Conservation (phyloP, 208 protist genomes). For the Vickermania ingenoplastis region DNA sequence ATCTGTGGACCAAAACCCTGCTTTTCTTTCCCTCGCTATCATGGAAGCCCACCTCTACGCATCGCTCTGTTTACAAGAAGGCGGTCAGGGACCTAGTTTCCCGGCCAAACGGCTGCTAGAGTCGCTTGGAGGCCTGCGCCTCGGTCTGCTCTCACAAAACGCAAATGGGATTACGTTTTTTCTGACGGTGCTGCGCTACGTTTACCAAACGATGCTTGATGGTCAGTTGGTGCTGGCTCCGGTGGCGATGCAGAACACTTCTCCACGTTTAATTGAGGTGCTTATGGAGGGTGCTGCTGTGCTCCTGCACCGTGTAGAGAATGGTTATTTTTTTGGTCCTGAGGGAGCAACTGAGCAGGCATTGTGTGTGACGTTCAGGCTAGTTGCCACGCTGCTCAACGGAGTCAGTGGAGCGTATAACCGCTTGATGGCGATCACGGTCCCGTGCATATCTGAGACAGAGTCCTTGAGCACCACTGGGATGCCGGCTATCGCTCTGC, state of each 20-base stretch:
- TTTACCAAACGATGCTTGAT: too few relatives aligned
- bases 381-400: too few relatives aligned
- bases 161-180: not conserved
- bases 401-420: too few relatives aligned
- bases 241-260: not conserved
- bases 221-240: too few relatives aligned
- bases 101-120: not conserved
- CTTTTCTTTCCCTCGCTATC: not conserved
- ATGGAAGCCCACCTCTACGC: not conserved
- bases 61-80: not conserved
- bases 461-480: too few relatives aligned
- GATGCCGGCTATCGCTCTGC: not conserved
- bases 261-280: not conserved
- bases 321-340: not conserved
- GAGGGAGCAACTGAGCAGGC: not conserved
- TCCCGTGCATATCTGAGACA: too few relatives aligned
- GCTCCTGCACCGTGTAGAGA: not conserved
- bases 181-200: not conserved
- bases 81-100: not conserved
- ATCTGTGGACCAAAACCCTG: not conserved
- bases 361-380: too few relatives aligned
- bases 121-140: not conserved
- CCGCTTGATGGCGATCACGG: too few relatives aligned
- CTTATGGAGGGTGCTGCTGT: not conserved
- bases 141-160: not conserved